A percentile compares a stretch with the other conserved stretches of the same genome.
Conservation (phyloP, 306 rosid species). For the Leucaena leucocephala region DNA sequence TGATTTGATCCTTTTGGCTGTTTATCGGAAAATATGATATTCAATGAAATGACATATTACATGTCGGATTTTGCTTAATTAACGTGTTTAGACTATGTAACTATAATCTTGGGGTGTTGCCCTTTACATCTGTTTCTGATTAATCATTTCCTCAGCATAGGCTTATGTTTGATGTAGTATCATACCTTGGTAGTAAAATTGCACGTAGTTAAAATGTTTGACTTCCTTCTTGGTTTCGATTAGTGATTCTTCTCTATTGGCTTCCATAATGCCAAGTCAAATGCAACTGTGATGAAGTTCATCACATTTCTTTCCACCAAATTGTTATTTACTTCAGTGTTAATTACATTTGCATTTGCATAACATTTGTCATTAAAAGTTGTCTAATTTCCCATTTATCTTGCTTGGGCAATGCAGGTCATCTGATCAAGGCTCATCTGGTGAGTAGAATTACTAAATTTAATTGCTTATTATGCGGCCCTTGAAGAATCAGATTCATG, state of each 20-base stretch:
- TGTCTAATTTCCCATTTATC: constrained; percentile 37
- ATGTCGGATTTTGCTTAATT: background rate
- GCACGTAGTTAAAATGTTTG: background rate
- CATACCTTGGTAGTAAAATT: background rate
- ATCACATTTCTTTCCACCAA: background rate
- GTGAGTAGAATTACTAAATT: constrained; percentile 52
- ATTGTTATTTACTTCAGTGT: background rate
- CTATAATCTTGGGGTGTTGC: background rate
- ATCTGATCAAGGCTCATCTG: constrained; percentile 78
- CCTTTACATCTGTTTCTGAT: background rate
- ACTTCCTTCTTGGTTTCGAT: too few relatives aligned
- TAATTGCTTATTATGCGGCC: background rate
- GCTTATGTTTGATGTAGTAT: background rate
- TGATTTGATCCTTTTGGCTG: constrained; percentile 24
- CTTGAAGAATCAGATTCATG: background rate
- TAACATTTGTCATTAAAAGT: constrained; percentile 10
- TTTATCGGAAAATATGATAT: constrained; percentile 17
- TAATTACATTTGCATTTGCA: constrained; percentile 10
- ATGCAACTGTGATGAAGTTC: background rate
- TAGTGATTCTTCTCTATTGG: background rate
- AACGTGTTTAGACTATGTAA: constrained; percentile 5
- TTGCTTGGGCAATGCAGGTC: constrained; percentile 53
- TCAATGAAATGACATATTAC: background rate
- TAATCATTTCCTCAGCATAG: background rate
- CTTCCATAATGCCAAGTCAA: background rate